A percentile compares a stretch with the other conserved stretches of the same genome.
These are phyloP conservation scores for Cunninghamia lanceolata DNA, from an alignment of 75 land plant species.

Conservation along the genomic window DNA sequence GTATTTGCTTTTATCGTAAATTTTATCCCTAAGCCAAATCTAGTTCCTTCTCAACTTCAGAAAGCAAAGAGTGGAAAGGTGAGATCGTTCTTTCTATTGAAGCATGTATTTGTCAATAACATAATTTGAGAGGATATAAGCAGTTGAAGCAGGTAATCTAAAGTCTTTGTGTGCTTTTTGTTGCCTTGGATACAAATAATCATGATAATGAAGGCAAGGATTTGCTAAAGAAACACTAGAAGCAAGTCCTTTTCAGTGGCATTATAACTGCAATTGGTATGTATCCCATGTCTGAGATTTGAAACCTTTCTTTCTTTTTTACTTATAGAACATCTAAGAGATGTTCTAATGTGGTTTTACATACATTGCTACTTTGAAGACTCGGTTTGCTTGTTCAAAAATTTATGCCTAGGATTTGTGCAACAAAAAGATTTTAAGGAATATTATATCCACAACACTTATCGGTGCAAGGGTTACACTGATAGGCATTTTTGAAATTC, in stretches of 20 bases:
- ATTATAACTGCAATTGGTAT: constrained; percentile 85
- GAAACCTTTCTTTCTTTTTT: not conserved
- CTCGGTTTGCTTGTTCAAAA: not conserved
- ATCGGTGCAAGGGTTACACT: too few relatives aligned
- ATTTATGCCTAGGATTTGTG: not conserved
- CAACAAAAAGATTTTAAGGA: not conserved
- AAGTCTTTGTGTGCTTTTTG: too few relatives aligned
- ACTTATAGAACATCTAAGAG: too few relatives aligned
- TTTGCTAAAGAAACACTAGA: constrained; percentile 64
- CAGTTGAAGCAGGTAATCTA: too few relatives aligned
- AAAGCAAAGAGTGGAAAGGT: too few relatives aligned
- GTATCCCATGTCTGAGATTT: not conserved
- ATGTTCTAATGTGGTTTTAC: too few relatives aligned
- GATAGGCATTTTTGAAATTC: not conserved
- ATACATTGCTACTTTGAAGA: too few relatives aligned
- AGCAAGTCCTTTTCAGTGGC: constrained; percentile 85
- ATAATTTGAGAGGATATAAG: too few relatives aligned
- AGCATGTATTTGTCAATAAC: too few relatives aligned
- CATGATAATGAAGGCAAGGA: constrained; percentile 57
- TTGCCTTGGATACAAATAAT: constrained; percentile 24
- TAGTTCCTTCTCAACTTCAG: constrained; percentile 41
- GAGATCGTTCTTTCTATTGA: too few relatives aligned
- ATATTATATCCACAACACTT: too few relatives aligned
- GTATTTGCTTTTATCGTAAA: constrained; percentile 56
- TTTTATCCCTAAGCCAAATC: constrained; percentile 81